A percentile compares a stretch with the other conserved stretches of the same genome.
Evolutionary conservation across 108 stramenopile species (phyloP).

Genomic region (Cyclotella sp.): DNA sequence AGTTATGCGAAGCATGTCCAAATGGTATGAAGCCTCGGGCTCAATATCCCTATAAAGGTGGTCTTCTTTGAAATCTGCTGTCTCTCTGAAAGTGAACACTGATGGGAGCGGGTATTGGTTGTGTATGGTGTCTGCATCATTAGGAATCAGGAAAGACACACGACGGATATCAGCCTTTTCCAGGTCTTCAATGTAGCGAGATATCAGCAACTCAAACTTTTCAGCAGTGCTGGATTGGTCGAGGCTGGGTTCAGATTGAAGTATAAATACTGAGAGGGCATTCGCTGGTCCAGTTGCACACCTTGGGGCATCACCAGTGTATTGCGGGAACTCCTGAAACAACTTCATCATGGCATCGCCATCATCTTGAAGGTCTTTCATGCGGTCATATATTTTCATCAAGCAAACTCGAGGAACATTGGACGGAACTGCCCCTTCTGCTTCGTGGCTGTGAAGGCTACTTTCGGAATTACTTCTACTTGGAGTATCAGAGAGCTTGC

Average conservation of each 20-base stretch:
- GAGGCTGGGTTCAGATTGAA: conserved; percentile 46
- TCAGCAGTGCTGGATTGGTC: conserved; percentile 61
- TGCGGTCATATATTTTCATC: conserved; percentile 57
- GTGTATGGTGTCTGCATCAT: conserved; percentile 29
- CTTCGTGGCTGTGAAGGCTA: conserved; percentile 51
- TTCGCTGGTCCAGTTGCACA: conserved; percentile 74
- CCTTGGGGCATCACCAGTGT: conserved; percentile 39
- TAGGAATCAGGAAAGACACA: conserved; percentile 79
- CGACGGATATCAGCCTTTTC: conserved; percentile 78
- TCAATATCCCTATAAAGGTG: conserved; percentile 93
- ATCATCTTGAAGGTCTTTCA: conserved; percentile 62
- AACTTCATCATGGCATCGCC: conserved; percentile 43
- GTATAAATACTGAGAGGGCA: conserved; percentile 86
- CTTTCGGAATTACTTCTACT: conserved; percentile 68
- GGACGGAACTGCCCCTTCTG: conserved; percentile 65
- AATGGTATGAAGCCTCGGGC: conserved; percentile 89
- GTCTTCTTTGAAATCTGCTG: conserved; percentile 88
- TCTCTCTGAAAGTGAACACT: conserved; percentile 93
- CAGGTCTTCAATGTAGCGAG: conserved; percentile 53
- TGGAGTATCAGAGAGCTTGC: conserved; percentile 61
- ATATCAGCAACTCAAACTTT: conserved; percentile 58
- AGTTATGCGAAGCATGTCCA: conserved; percentile 88
- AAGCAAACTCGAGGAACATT: conserved; percentile 66
- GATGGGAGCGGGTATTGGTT: conserved; percentile 70
- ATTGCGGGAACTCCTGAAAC: conserved; percentile 70